A percentile compares a stretch with the other conserved stretches of the same genome.
These are phyloP conservation scores for Leucaena leucocephala DNA, from an alignment of 306 rosid species.

Conservation along the genomic window DNA sequence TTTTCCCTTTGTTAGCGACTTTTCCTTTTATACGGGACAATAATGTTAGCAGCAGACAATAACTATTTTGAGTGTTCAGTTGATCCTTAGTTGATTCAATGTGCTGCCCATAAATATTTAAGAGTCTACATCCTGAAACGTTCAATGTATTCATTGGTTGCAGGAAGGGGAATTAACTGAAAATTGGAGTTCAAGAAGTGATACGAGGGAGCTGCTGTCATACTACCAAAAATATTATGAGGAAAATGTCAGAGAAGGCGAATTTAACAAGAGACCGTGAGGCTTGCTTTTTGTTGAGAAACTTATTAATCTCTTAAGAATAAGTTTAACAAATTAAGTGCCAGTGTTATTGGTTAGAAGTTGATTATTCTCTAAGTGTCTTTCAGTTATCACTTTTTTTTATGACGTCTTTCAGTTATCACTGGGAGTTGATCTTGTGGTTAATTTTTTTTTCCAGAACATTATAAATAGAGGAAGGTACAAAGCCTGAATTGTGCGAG, in stretches of 20 bases:
- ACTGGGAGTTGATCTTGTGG: background rate
- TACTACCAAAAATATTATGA: conserved; percentile 57
- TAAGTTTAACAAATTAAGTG: background rate
- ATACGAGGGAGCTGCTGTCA: conserved; percentile 49
- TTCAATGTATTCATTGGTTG: conserved; percentile 20
- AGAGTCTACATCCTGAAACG: background rate
- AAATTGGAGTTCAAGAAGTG: conserved; percentile 31
- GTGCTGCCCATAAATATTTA: background rate
- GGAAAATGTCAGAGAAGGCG: conserved; percentile 49
- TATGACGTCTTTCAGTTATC: background rate
- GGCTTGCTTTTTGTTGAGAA: conserved; percentile 36
- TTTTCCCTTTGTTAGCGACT: background rate
- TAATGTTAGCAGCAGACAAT: background rate
- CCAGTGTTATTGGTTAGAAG: background rate
- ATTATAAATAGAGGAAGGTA: background rate
- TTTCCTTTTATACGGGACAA: background rate
- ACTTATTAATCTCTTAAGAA: background rate
- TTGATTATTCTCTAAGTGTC: background rate
- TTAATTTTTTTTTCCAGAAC: background rate
- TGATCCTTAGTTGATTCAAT: background rate
- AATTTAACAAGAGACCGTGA: conserved; percentile 66
- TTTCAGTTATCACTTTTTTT: background rate
- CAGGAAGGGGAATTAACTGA: conserved; percentile 53
- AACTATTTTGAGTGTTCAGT: background rate
- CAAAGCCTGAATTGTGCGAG: background rate